Conservation (phyloP, 2,329 filamentous ascomycete genomes). For the Dryadomyces quercus-mongolicae region DNA sequence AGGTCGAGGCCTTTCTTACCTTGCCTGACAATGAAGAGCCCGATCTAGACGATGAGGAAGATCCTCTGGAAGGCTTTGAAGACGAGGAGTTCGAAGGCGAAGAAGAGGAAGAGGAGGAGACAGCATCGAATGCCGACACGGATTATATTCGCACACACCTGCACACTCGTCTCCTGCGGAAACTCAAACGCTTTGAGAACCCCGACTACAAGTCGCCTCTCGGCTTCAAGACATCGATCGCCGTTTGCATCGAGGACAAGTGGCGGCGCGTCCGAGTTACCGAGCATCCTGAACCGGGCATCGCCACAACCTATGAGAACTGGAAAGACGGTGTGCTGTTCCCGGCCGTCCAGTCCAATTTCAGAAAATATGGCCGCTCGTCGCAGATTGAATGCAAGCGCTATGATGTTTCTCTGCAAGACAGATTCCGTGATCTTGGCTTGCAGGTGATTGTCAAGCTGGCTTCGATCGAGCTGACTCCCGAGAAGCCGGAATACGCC, state of each 20-base stretch:
- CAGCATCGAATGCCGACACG: slow-evolving; percentile 1
- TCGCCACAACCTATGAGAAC: slow-evolving; percentile 1
- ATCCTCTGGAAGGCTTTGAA: too few relatives aligned
- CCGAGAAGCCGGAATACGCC: slow-evolving; percentile 36
- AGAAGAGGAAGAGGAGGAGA: slow-evolving; percentile 11
- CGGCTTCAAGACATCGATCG: neutral
- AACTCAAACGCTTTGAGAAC: too few relatives aligned
- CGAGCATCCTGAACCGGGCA: slow-evolving; percentile 11
- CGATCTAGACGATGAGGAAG: neutral
- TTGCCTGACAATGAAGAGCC: neutral
- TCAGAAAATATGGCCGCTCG: too few relatives aligned
- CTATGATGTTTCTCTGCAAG: slow-evolving; percentile 10
- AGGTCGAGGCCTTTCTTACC: neutral
- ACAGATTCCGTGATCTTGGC: slow-evolving; percentile 22
- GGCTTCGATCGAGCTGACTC: slow-evolving; percentile 42
- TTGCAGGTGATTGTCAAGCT: slow-evolving; percentile 53
- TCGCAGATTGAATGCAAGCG: too few relatives aligned
- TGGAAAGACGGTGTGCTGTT: slow-evolving; percentile 13
- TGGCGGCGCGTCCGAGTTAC: slow-evolving; percentile 6
- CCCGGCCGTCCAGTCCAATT: too few relatives aligned
- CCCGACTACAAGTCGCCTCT: too few relatives aligned
- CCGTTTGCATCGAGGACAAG: neutral
- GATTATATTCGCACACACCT: too few relatives aligned
- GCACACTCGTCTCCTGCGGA: too few relatives aligned
- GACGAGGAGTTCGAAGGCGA: neutral